phyloP scores from a whole-genome alignment of 2,329 filamentous ascomycete genomes.

The Ophiostoma quercus region DNA sequence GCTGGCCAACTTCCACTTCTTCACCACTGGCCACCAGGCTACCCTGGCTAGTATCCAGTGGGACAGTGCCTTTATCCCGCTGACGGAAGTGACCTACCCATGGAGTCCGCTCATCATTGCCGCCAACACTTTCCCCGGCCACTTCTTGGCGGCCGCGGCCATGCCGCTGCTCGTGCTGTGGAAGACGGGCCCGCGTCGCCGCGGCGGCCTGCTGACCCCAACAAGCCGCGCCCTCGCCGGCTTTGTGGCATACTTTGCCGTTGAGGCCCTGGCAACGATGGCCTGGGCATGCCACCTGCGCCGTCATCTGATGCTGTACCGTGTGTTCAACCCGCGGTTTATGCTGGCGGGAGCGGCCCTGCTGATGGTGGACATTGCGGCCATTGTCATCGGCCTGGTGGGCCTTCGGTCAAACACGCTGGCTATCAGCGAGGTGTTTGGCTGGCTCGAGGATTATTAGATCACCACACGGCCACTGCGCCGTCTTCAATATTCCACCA shows the following conservation, averaged over 20 bases:
- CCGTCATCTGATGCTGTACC: constrained; percentile 91
- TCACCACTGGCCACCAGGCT: constrained; percentile 96
- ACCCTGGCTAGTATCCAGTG: constrained; percentile 84
- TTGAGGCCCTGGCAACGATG: constrained; percentile 78
- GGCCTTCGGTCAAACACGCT: constrained; percentile 71
- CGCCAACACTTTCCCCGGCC: constrained; percentile 83
- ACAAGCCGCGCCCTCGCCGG: constrained; percentile 66
- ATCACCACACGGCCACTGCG: background rate
- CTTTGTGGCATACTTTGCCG: constrained; percentile 76
- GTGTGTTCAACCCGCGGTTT: constrained; percentile 87
- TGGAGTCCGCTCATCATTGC: constrained; percentile 78
- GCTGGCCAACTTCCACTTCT: constrained; percentile 91
- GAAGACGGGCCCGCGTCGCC: constrained; percentile 77
- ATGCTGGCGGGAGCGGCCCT: constrained; percentile 72
- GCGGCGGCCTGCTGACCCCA: constrained; percentile 62
- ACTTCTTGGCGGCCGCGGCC: constrained; percentile 73
- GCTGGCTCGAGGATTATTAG: constrained; percentile 47
- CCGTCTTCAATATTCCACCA: background rate
- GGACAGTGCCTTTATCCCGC: constrained; percentile 89
- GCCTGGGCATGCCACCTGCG: constrained; percentile 84
- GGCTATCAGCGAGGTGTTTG: constrained; percentile 83
- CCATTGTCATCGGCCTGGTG: constrained; percentile 63
- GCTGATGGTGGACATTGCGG: constrained; percentile 70
- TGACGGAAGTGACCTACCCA: constrained; percentile 77
- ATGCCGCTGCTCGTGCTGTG: constrained; percentile 80